These are phyloP conservation scores for Pleurostoma richardsiae DNA, from an alignment of 2,329 filamentous ascomycete genomes.

Conservation along the genomic window DNA sequence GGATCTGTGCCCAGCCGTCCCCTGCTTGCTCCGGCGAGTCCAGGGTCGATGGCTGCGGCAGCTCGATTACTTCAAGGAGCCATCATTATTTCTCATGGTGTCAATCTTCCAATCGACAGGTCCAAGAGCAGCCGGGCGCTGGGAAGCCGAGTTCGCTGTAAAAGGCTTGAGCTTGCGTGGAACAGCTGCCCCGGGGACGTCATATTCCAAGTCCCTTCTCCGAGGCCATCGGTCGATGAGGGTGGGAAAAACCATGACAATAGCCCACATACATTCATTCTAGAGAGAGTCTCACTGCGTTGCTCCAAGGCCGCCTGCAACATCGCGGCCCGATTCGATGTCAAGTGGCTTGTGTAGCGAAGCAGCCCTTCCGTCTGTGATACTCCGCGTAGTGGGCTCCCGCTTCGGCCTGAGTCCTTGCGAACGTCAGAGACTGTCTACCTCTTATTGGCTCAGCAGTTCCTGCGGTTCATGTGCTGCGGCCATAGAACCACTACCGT, in stretches of 20 bases:
- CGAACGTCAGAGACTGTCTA: too few species aligned
- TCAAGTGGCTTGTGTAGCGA: too few species aligned
- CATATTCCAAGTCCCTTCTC: conserved; percentile 89
- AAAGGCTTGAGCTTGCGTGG: conserved; percentile 65
- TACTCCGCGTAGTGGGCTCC: too few species aligned
- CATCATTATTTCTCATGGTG: conserved; percentile 65
- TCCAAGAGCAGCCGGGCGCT: conserved; percentile 71
- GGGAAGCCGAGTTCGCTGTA: conserved; percentile 62
- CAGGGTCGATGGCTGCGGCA: conserved; percentile 76
- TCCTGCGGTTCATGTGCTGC: too few species aligned
- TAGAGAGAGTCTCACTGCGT: too few species aligned
- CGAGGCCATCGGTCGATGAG: conserved; percentile 86
- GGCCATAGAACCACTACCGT: too few species aligned
- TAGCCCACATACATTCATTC: conserved; percentile 51
- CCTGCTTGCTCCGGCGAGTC: conserved; percentile 51
- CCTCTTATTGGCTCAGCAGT: too few species aligned
- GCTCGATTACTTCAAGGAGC: conserved; percentile 81
- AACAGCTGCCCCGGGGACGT: conserved; percentile 53
- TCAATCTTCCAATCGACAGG: conserved; percentile 92
- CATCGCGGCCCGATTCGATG: too few species aligned
- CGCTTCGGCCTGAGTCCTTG: too few species aligned
- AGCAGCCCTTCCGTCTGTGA: too few species aligned
- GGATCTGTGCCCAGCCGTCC: conserved; percentile 88
- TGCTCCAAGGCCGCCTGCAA: too few species aligned
- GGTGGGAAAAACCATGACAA: conserved; percentile 84